Base-by-base conservation (phyloP, 2,329 filamentous ascomycete genomes). In the Tolypocladium album region DNA sequence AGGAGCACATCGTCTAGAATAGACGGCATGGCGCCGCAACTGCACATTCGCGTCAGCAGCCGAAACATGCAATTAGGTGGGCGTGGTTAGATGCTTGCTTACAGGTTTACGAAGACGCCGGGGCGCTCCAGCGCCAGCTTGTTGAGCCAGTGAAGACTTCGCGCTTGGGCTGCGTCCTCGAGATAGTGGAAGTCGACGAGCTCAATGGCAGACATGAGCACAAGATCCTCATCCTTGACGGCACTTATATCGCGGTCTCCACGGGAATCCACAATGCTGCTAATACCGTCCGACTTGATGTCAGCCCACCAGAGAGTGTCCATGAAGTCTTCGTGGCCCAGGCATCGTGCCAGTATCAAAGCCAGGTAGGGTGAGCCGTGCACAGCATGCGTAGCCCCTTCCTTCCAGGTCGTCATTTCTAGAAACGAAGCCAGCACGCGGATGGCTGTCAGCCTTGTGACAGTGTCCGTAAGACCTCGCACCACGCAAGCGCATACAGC, bases 111-210 rank as follows among this genome's bases (percentile, higher is more conserved):
- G 31, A 87, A 76, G 11, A 88, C 84, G 9, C 75, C 72, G 3
- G 85, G 83, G 27, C 85, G 75, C 24, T 75, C 75, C 12, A 69
- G 66, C 3, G 84, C 84, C 36, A 88, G 70, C 57, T 80, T 75
- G 58, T 82, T 83, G 42, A 89, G 75, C 83, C 85, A 87, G 20
- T 75, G 68, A 3, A 89, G 72, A 20, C 78, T 82, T 17, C 83
- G 78, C 52, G 81, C 79, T 68, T 88, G 86, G 22, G 85, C 78
- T 1, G 76, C 75, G 60, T 88, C 85, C 60, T 88, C 86, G 9
- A 88, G 73, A 60, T 82, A 82, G 60, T 82, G 80, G 66, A 89
- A 88, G 67, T 89, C 86, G 12, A 88, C 81, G 50, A 88, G 75
- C 66, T 83, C 80, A 59, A 88, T 84, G 1, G 83, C 83, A 3